Percentiles rank a stretch among this genome's conserved stretches.
Conservation (phyloP, 140 eudicot genomes). For the Stevia rebaudiana region DNA sequence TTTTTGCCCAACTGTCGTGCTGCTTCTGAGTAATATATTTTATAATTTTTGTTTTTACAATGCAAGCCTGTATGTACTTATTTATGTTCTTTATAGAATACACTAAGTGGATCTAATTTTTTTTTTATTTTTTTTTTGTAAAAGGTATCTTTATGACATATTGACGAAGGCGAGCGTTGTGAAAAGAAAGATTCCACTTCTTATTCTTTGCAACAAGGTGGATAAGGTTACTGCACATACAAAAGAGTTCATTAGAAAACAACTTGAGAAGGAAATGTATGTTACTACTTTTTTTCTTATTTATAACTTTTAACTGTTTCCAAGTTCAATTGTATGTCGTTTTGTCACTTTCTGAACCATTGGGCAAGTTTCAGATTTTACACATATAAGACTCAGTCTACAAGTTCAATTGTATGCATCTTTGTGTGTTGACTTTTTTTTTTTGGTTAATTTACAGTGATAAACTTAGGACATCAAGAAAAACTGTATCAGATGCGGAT, state of each 20-base stretch:
- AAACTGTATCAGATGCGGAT: conserved; percentile 74
- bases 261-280: conserved; percentile 90
- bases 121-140: conserved; percentile 13
- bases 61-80: background rate
- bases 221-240: conserved; percentile 93
- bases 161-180: conserved; percentile 84
- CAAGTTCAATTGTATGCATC: background rate
- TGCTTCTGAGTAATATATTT: conserved; percentile 59
- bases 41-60: conserved; percentile 1
- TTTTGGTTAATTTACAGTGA: conserved; percentile 37
- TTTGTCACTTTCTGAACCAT: background rate
- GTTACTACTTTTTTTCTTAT: background rate
- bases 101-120: conserved; percentile 6
- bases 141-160: conserved; percentile 87
- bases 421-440: background rate
- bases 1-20: conserved; percentile 75
- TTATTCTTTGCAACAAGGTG: conserved; percentile 84
- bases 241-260: conserved; percentile 81
- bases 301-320: background rate
- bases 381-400: background rate
- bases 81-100: background rate
- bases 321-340: background rate
- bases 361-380: background rate
- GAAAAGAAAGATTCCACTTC: conserved; percentile 69
- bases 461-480: conserved; percentile 87